Base-by-base conservation (phyloP, 306 rosid genomes). In the Prunus armeniaca region DNA sequence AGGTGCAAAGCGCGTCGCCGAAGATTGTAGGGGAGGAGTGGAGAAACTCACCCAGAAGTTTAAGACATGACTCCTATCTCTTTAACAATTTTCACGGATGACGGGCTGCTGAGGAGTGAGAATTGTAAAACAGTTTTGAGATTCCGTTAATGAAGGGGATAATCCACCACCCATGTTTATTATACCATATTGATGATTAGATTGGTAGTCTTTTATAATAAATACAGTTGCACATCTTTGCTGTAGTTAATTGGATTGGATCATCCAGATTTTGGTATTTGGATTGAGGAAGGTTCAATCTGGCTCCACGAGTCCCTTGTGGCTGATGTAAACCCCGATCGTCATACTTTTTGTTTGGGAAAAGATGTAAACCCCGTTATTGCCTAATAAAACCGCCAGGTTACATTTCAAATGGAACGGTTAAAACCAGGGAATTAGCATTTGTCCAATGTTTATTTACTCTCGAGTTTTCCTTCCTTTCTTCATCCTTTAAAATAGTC, bases 21-120 rank as follows among this genome's bases (percentile, higher is more conserved):
- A 88, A 55, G 97, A 92, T 74, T 95, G 97, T 76, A 89, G 90
- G 87, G 99, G 86, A 78, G 98, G 97, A 60, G 98, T 96, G 20
- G 98, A 84, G 87, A 96, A 88, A 84, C 84, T 96, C 75, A 83
- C 91, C 75, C 98, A 91, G 61, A 95, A 86, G 88, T 92, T 96
- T 81, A 93, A 87, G 86, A 83, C 93, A 61, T 92, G 83, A 91
- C 74, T 51, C 22, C 43, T 65, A 41, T 28, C 68, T 14, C 70
- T 51, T 34, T 7, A 65, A 62, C 54, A 68, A 69, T 13, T 58
- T 47, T 55, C 43, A 24, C 65, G 76, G 56, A 20, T 18, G 50
- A 63, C 50, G 30, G 66, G 81, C 77, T 38, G 52, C 22, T 22
- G 72, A 65, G 68, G 58, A 68, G 65, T 28, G 19, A 19, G 71